phyloP scores from a whole-genome alignment of 768 basidiomycete species.

The Tulasnella sp. region DNA sequence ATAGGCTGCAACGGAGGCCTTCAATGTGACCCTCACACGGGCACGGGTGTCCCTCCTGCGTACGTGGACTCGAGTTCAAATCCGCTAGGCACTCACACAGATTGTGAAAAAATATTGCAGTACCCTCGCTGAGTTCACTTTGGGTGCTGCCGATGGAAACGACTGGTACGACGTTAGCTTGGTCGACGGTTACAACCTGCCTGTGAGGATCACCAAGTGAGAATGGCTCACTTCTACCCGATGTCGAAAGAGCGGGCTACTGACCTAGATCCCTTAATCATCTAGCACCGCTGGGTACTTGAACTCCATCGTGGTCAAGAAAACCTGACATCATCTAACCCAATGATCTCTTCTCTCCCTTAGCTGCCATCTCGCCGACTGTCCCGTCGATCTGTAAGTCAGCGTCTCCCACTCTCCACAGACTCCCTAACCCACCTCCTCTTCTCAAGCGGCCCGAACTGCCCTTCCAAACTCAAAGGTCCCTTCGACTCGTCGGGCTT shows the following conservation, averaged over 20 bases:
- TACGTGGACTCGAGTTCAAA: too few species aligned
- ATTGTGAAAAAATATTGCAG: background rate
- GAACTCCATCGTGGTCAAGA: background rate
- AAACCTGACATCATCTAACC: background rate
- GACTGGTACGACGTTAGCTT: conserved; percentile 16
- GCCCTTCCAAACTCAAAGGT: background rate
- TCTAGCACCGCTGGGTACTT: background rate
- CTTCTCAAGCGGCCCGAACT: background rate
- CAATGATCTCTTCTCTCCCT: background rate
- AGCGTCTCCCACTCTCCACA: background rate
- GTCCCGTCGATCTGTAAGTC: background rate
- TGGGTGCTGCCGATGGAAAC: conserved; percentile 6
- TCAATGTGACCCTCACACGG: conserved; percentile 26
- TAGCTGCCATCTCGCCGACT: conserved; percentile 1
- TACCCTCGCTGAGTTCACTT: conserved; percentile 17
- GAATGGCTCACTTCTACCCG: background rate
- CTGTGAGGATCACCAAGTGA: conserved; percentile 15
- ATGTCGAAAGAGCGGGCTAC: background rate
- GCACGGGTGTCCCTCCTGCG: conserved; percentile 26
- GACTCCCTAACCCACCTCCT: background rate
- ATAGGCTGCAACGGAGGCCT: conserved; percentile 24
- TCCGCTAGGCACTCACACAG: too few species aligned
- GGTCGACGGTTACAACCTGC: conserved; percentile 19
- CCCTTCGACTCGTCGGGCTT: conserved; percentile 15
- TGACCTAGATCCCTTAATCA: background rate